Percentiles rank a stretch among this genome's conserved stretches.
Conservation (phyloP, 495 filamentous ascomycete genomes). For the Annulohypoxylon stygium region DNA sequence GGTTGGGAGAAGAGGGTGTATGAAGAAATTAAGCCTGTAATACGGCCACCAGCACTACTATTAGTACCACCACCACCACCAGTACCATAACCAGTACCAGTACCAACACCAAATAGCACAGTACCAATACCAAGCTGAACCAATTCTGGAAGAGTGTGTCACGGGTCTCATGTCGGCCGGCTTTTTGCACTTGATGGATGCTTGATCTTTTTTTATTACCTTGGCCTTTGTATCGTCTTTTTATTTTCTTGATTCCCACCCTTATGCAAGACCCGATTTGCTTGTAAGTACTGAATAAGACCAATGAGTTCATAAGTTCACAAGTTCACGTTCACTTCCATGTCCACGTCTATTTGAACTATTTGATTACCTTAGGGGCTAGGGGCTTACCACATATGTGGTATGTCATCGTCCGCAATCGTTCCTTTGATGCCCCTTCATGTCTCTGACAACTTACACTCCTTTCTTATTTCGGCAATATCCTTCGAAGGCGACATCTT, state of each 20-base stretch:
- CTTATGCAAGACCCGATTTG: slow-evolving; percentile 49
- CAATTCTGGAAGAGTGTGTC: slow-evolving; percentile 30
- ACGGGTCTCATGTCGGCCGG: slow-evolving; percentile 37
- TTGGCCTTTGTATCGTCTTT: slow-evolving; percentile 40
- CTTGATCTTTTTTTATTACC: slow-evolving; percentile 38
- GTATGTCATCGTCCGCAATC: slow-evolving; percentile 37
- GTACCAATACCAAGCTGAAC: slow-evolving; percentile 19
- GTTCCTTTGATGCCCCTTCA: slow-evolving; percentile 10
- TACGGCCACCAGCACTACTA: slow-evolving; percentile 8
- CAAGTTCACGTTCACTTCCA: neutral
- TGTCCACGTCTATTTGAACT: slow-evolving; percentile 25
- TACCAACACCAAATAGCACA: neutral
- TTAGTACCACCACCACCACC: too few relatives aligned
- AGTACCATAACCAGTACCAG: neutral
- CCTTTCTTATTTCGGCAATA: slow-evolving; percentile 1
- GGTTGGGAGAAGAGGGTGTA: slow-evolving; percentile 37
- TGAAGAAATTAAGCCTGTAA: slow-evolving; percentile 38
- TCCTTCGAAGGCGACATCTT: slow-evolving; percentile 16
- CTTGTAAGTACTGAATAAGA: slow-evolving; percentile 37
- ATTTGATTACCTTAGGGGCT: neutral
- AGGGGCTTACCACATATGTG: slow-evolving; percentile 13
- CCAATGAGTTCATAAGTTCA: neutral
- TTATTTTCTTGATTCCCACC: slow-evolving; percentile 38
- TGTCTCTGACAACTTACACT: slow-evolving; percentile 17
- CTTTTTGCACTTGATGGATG: slow-evolving; percentile 30